Percentiles rank a stretch among this genome's conserved stretches.
These are phyloP conservation scores for Hansfordia pulvinata DNA, from an alignment of 2,329 filamentous ascomycete species.

Conservation along the genomic window DNA sequence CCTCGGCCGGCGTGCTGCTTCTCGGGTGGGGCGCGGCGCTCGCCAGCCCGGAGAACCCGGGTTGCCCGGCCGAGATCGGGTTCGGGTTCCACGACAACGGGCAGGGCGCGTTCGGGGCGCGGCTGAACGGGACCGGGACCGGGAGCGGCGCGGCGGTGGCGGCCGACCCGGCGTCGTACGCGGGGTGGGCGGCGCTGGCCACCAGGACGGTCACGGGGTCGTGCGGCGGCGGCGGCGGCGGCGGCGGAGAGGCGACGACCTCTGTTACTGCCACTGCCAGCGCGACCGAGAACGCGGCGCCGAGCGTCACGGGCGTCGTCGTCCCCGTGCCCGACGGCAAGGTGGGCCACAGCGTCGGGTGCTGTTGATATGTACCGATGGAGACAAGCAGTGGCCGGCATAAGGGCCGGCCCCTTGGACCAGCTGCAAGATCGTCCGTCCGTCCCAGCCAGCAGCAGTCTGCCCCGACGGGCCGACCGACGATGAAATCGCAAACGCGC, in stretches of 20 bases:
- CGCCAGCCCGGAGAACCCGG: conserved; percentile 23
- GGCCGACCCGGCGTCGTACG: conserved; percentile 24
- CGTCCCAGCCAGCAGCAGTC: no score
- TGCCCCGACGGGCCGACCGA: no score
- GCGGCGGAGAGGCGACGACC: conserved; percentile 15
- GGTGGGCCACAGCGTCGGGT: conserved; percentile 49
- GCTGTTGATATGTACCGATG: conserved; percentile 44
- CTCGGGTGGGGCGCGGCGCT: conserved; percentile 44
- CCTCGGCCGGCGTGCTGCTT: conserved; percentile 27
- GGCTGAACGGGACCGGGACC: no score
- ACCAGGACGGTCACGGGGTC: conserved; percentile 22
- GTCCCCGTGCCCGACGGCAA: conserved; percentile 19
- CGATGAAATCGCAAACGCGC: no score
- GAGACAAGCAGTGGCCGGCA: conserved; percentile 46
- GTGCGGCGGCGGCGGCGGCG: conserved; percentile 16
- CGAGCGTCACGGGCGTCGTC: conserved; percentile 18
- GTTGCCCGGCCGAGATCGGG: conserved; percentile 26
- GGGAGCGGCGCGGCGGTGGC: conserved; percentile 21
- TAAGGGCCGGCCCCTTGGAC: conserved; percentile 51
- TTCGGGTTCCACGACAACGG: conserved; percentile 41
- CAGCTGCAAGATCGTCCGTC: no score
- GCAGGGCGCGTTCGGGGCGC: conserved; percentile 38
- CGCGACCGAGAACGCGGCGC: conserved; percentile 10
- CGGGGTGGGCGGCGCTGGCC: conserved; percentile 27
- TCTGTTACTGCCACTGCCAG: conserved; percentile 6